These are phyloP conservation scores for Aspergillus nanangensis DNA, from an alignment of 495 filamentous ascomycete genomes.

Conservation along the genomic window DNA sequence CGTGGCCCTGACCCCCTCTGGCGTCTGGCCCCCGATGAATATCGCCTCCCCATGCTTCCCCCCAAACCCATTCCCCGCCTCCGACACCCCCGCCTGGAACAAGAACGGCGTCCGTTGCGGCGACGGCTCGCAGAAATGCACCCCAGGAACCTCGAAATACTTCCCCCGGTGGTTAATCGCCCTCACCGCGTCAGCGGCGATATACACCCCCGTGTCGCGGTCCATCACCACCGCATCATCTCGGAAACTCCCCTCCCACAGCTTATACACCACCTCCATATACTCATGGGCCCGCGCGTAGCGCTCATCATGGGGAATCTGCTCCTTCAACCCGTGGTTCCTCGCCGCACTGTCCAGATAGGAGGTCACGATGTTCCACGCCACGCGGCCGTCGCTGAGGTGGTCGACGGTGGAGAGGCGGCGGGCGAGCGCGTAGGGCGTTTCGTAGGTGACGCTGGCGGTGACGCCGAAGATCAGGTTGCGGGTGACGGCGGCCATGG, in stretches of 20 bases:
- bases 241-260: constrained; percentile 56
- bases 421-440: constrained; percentile 55
- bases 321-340: constrained; percentile 47
- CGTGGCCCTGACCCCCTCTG: constrained; percentile 33
- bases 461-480: constrained; percentile 51
- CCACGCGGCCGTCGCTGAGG: constrained; percentile 50
- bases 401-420: constrained; percentile 57
- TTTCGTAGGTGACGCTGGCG: constrained; percentile 49
- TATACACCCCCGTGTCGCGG: constrained; percentile 41
- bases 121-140: constrained; percentile 51
- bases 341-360: constrained; percentile 55
- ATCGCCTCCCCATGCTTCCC: constrained; percentile 56
- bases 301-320: constrained; percentile 52
- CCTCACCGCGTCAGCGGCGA: constrained; percentile 44
- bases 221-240: constrained; percentile 53
- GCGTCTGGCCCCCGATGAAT: constrained; percentile 47
- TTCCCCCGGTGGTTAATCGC: constrained; percentile 54
- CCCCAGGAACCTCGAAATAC: constrained; percentile 52
- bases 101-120: constrained; percentile 56
- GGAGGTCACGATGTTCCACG: constrained; percentile 59
- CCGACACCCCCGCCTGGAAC: constrained; percentile 52
- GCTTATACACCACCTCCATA: constrained; percentile 56
- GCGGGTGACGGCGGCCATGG: constrained; percentile 55
- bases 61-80: constrained; percentile 49
- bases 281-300: constrained; percentile 59